Evolutionary conservation across 345 rosid species (phyloP), one percentile per base, ranked within the genome.

Genomic region (Firmiana major): DNA sequence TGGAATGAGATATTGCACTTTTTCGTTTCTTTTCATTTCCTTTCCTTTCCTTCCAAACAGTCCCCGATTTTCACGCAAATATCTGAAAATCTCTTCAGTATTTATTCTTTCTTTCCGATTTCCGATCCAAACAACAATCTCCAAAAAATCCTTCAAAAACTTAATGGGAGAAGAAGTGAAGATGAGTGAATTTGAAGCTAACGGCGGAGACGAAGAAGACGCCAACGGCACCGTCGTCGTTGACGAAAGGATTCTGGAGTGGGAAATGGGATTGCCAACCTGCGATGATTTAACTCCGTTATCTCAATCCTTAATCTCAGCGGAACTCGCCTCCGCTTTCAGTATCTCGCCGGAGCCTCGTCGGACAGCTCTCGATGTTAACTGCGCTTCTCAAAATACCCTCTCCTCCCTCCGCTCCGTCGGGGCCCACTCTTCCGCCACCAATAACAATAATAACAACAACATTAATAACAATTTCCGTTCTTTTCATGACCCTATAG

Each of bases 241-340:
- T 31, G 84, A 88, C 8, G 92, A 88, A 65, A 84, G 94, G 62
- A 83, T 94, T 54, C 4, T 36, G 0, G 99, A 90, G 72, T 97
- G 98, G 99, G 99, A 91, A 88, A 77, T 80, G 81, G 99, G 99
- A 2, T 70, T 97, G 36, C 99, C 99, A 0, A 78, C 57, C 40
- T 38, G 40, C 36, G 91, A 83, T 13, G 98, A 97, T 26, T 80
- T 97, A 19, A 85, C 98, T 3, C 96, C 99, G 24, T 86, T 97
- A 26, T 89, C 88, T 1, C 92, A 90, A 81, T 75, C 76, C 58
- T 82, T 97, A 76, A 80, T 97, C 62, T 92, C 99, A 0, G 83
- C 83, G 76, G 92, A 88, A 77, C 93, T 97, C 10, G 98, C 97
- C 0, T 85, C 90, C 49, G 99, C 99, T 21, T 97, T 97, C 82